Percentiles rank a stretch among this genome's conserved stretches.
These are phyloP conservation scores for Linum lewisii DNA, from an alignment of 345 rosid genomes.

Conservation along the genomic window DNA sequence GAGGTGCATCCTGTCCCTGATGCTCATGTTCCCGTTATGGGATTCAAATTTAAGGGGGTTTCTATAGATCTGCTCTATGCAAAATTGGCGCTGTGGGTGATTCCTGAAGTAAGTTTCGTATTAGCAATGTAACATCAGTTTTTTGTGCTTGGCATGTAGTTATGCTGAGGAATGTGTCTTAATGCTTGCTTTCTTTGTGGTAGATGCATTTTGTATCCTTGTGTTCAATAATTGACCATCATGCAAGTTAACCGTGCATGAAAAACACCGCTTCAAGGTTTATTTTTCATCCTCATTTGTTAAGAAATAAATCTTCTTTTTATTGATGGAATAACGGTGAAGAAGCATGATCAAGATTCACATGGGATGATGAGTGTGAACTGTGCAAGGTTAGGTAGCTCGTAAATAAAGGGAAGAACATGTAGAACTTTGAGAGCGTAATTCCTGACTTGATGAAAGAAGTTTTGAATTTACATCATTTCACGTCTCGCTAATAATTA, in stretches of 20 bases:
- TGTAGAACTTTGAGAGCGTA: too few species aligned
- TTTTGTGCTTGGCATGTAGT: background rate
- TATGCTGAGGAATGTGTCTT: too few species aligned
- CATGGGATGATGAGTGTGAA: background rate
- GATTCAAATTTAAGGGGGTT: constrained; percentile 75
- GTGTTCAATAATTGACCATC: background rate
- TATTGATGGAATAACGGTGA: background rate
- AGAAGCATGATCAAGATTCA: background rate
- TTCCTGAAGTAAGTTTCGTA: constrained; percentile 73
- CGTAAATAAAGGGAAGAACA: too few species aligned
- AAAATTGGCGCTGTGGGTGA: constrained; percentile 76
- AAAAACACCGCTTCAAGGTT: background rate
- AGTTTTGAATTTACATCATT: too few species aligned
- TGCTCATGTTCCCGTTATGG: constrained; percentile 95
- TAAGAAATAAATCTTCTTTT: background rate
- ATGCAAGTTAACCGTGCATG: background rate
- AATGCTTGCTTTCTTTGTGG: background rate
- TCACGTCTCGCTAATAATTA: too few species aligned
- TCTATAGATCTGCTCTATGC: constrained; percentile 97
- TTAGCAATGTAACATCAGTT: too few species aligned
- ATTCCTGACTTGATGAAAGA: too few species aligned
- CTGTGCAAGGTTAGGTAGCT: background rate
- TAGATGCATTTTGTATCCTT: background rate
- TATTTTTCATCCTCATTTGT: background rate
- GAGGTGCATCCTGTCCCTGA: constrained; percentile 98